These are phyloP conservation scores for Wickerhamomyces chaumierensis DNA, from an alignment of 805 yeast species.

Conservation along the genomic window DNA sequence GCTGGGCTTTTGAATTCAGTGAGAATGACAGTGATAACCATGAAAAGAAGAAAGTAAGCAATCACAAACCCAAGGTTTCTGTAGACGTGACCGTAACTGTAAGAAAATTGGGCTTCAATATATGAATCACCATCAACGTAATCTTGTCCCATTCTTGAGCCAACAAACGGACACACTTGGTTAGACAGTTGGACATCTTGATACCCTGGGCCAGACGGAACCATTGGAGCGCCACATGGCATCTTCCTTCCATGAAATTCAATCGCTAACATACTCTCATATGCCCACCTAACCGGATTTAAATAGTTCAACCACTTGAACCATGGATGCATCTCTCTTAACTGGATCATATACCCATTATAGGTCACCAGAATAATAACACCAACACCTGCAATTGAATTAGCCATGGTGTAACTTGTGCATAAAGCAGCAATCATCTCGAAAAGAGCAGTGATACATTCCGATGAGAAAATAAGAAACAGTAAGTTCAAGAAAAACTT, in stretches of 20 bases:
- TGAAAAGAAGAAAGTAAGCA: slow-evolving; percentile 33
- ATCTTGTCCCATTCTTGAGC: slow-evolving; percentile 39
- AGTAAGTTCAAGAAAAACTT: slow-evolving; percentile 41
- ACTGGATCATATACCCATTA: slow-evolving; percentile 48
- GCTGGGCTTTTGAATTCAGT: slow-evolving; percentile 52
- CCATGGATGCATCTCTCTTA: slow-evolving; percentile 46
- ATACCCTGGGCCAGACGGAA: slow-evolving; percentile 31
- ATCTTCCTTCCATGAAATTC: slow-evolving; percentile 39
- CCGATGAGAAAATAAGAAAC: slow-evolving; percentile 27
- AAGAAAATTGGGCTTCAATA: slow-evolving; percentile 28
- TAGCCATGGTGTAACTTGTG: slow-evolving; percentile 35
- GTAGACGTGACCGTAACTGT: slow-evolving; percentile 40
- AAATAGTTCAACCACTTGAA: slow-evolving; percentile 49
- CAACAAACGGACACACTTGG: slow-evolving; percentile 43
- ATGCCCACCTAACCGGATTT: slow-evolving; percentile 42
- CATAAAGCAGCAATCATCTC: slow-evolving; percentile 39
- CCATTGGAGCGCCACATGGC: slow-evolving; percentile 33
- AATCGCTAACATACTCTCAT: slow-evolving; percentile 43
- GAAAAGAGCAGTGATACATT: slow-evolving; percentile 43
- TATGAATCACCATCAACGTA: slow-evolving; percentile 43
- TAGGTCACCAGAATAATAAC: slow-evolving; percentile 34
- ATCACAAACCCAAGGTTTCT: slow-evolving; percentile 51
- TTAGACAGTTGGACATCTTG: slow-evolving; percentile 19
- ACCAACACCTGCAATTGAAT: slow-evolving; percentile 43
- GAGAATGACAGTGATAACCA: slow-evolving; percentile 29